phyloP scores from a whole-genome alignment of 345 rosid genomes.

The Aquilaria malaccensis region DNA sequence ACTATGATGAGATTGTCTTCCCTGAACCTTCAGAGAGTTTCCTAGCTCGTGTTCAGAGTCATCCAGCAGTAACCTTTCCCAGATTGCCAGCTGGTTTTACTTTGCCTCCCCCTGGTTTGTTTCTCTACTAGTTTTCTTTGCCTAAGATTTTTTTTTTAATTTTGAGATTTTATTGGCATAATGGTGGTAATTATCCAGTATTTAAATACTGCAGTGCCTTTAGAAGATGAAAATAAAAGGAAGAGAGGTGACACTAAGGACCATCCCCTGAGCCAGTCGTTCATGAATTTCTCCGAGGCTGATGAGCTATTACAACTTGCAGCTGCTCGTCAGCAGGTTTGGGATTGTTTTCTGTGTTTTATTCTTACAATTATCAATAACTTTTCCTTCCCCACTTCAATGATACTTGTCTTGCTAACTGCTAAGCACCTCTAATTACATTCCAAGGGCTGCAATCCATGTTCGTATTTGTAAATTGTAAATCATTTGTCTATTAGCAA shows the following conservation, averaged over 20 bases:
- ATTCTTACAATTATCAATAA: neutral
- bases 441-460: constrained; percentile 2
- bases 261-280: constrained; percentile 48
- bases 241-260: constrained; percentile 64
- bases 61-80: constrained; percentile 56
- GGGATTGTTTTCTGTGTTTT: constrained; percentile 4
- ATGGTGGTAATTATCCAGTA: constrained; percentile 4
- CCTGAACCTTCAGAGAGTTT: constrained; percentile 59
- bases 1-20: constrained; percentile 59
- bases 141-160: neutral
- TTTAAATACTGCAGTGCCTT: constrained; percentile 26
- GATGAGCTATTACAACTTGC: constrained; percentile 72
- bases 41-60: constrained; percentile 56
- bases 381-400: neutral
- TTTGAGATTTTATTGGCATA: neutral
- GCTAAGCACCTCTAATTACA: neutral
- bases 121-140: constrained; percentile 7
- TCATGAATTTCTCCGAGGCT: constrained; percentile 67
- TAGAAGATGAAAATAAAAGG: constrained; percentile 33
- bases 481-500: constrained; percentile 1
- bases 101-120: constrained; percentile 52
- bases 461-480: neutral
- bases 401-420: constrained; percentile 4
- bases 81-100: constrained; percentile 50
- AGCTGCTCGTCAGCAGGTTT: constrained; percentile 75